Conservation (phyloP, 2,329 filamentous ascomycete genomes). For the Epichloe sibirici region DNA sequence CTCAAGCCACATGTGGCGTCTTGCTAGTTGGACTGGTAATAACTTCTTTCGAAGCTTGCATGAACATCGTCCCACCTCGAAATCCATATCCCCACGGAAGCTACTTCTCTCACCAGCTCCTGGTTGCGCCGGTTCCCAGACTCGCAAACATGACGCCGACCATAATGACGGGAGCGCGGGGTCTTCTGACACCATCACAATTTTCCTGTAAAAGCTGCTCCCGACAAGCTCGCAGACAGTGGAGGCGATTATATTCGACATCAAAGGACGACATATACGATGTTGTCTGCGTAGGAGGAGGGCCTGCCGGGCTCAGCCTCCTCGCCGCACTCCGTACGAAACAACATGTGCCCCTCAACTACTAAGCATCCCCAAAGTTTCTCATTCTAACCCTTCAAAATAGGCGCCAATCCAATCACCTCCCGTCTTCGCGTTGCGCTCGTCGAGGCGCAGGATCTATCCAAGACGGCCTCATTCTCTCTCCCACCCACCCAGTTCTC, state of each 20-base stretch:
- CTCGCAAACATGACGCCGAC: background rate
- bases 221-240: slow-evolving; percentile 23
- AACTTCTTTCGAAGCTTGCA: background rate
- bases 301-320: slow-evolving; percentile 77
- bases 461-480: slow-evolving; percentile 53
- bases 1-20: slow-evolving; percentile 5
- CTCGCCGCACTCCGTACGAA: slow-evolving; percentile 58
- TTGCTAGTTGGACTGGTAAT: too few relatives aligned
- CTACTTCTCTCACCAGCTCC: background rate
- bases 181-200: slow-evolving; percentile 15
- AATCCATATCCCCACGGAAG: background rate
- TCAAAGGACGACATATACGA: slow-evolving; percentile 66
- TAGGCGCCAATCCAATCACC: slow-evolving; percentile 65
- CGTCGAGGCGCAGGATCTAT: slow-evolving; percentile 78
- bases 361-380: too few relatives aligned
- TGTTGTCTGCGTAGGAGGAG: slow-evolving; percentile 83
- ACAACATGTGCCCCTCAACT: too few relatives aligned
- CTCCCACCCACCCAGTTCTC: slow-evolving; percentile 62
- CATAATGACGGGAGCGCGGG: slow-evolving; percentile 17
- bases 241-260: slow-evolving; percentile 30
- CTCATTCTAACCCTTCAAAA: background rate
- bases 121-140: too few relatives aligned
- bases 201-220: slow-evolving; percentile 37
- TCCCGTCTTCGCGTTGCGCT: slow-evolving; percentile 72
- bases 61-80: background rate